These are phyloP conservation scores for Oryza rufipogon DNA, from an alignment of 176 grass and related monocot genomes.

Conservation along the genomic window DNA sequence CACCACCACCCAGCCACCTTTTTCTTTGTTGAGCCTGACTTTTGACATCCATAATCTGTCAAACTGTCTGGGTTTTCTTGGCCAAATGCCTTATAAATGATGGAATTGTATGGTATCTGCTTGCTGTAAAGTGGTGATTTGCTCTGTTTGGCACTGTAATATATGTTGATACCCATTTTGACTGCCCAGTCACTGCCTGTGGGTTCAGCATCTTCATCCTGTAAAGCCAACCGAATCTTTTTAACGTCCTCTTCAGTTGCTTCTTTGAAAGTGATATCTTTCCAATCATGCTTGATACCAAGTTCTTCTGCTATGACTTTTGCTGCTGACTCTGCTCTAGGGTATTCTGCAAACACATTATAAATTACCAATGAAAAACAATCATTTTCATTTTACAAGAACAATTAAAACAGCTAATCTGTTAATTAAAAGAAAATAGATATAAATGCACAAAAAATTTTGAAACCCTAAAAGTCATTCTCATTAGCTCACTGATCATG, in stretches of 20 bases:
- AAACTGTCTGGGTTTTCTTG: constrained; percentile 58
- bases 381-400: constrained; percentile 11
- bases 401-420: constrained; percentile 8
- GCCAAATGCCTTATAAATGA: constrained; percentile 95
- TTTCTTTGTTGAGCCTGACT: constrained; percentile 68
- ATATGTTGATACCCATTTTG: constrained; percentile 98
- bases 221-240: constrained; percentile 66
- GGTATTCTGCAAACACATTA: constrained; percentile 79
- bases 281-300: constrained; percentile 78
- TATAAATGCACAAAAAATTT: constrained; percentile 1
- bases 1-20: constrained; percentile 92
- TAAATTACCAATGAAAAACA: constrained; percentile 42
- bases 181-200: constrained; percentile 90
- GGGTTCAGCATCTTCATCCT: constrained; percentile 90
- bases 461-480: neutral
- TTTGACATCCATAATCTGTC: constrained; percentile 37
- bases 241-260: constrained; percentile 59
- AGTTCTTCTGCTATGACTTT: constrained; percentile 76
- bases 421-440: constrained; percentile 10
- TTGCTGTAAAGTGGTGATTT: constrained; percentile 96
- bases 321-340: constrained; percentile 77
- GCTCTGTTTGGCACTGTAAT: constrained; percentile 94
- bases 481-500: neutral
- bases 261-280: constrained; percentile 73
- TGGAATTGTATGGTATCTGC: constrained; percentile 93